Percentiles rank a stretch among this genome's conserved stretches.
These are phyloP conservation scores for Nothophytophthora sp. DNA, from an alignment of 352 stramenopile genomes.

Conservation along the genomic window DNA sequence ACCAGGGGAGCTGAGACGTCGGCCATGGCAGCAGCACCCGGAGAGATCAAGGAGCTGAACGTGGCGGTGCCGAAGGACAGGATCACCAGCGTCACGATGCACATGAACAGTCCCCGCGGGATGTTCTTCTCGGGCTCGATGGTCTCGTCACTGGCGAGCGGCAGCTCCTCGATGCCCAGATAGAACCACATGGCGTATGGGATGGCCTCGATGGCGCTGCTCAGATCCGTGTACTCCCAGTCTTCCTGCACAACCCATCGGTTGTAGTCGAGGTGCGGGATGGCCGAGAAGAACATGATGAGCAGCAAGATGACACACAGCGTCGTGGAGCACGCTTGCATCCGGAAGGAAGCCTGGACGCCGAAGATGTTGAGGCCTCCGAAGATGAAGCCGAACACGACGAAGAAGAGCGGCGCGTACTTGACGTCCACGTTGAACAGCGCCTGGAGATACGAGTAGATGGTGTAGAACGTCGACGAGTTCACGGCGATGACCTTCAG, in stretches of 20 bases:
- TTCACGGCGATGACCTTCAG: slow-evolving; percentile 53
- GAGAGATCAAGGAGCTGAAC: slow-evolving; percentile 54
- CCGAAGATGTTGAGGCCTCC: slow-evolving; percentile 47
- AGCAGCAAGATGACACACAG: slow-evolving; percentile 44
- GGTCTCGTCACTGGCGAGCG: slow-evolving; percentile 52
- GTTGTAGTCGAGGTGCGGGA: slow-evolving; percentile 43
- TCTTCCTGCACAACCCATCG: slow-evolving; percentile 39
- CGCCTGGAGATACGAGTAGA: slow-evolving; percentile 48
- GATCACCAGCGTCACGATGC: slow-evolving; percentile 42
- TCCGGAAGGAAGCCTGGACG: slow-evolving; percentile 47
- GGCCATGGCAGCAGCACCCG: slow-evolving; percentile 30
- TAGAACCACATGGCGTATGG: slow-evolving; percentile 65
- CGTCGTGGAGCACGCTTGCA: slow-evolving; percentile 44
- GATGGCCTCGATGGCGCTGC: slow-evolving; percentile 40
- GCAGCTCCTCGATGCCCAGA: slow-evolving; percentile 58
- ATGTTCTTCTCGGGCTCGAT: slow-evolving; percentile 59
- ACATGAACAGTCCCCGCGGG: slow-evolving; percentile 42
- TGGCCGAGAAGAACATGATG: slow-evolving; percentile 49
- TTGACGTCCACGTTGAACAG: slow-evolving; percentile 32
- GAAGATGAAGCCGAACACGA: slow-evolving; percentile 45
- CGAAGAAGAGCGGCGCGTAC: slow-evolving; percentile 39
- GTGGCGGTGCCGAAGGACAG: slow-evolving; percentile 47
- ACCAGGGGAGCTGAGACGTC: slow-evolving; percentile 33
- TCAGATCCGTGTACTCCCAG: slow-evolving; percentile 31
- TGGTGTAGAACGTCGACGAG: slow-evolving; percentile 39